Conservation (phyloP, 345 rosid genomes). For the Eucalyptus cloeziana region DNA sequence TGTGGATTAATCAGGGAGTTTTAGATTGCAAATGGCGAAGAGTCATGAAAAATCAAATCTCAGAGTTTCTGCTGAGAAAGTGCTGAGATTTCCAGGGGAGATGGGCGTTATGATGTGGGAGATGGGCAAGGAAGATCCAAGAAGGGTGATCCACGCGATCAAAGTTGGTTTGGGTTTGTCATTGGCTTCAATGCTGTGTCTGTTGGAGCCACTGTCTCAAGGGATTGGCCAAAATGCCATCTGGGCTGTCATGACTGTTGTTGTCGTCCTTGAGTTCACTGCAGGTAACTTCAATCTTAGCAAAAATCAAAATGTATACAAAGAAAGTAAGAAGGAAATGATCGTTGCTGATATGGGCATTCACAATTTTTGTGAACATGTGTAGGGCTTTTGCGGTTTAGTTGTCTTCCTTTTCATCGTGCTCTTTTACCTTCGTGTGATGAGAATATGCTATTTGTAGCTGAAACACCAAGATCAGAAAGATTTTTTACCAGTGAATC, state of each 20-base stretch:
- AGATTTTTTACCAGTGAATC: not conserved
- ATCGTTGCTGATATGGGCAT: not conserved
- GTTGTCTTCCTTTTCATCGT: not conserved
- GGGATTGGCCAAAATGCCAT: conserved; percentile 26
- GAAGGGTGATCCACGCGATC: conserved; percentile 17
- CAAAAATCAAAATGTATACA: not conserved
- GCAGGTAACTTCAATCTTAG: conserved; percentile 6
- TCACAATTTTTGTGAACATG: not conserved
- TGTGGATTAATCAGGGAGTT: not conserved
- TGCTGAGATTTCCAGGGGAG: not conserved
- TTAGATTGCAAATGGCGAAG: not conserved
- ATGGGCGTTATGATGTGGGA: not conserved
- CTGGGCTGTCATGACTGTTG: conserved; percentile 38
- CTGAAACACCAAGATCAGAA: not conserved
- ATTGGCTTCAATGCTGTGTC: conserved; percentile 16
- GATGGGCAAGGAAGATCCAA: conserved; percentile 23
- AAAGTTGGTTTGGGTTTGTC: conserved; percentile 25
- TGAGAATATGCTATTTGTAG: not conserved
- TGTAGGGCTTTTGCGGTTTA: not conserved
- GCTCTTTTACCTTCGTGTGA: not conserved
- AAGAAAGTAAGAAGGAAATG: not conserved
- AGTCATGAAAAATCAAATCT: not conserved
- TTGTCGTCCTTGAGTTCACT: conserved; percentile 29
- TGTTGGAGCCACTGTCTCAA: conserved; percentile 10
- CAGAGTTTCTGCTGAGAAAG: not conserved